Percentiles rank a stretch among this genome's conserved stretches.
These are phyloP conservation scores for Dothideomycetidae sp. DNA, from an alignment of 2,329 filamentous ascomycete genomes.

Conservation along the genomic window DNA sequence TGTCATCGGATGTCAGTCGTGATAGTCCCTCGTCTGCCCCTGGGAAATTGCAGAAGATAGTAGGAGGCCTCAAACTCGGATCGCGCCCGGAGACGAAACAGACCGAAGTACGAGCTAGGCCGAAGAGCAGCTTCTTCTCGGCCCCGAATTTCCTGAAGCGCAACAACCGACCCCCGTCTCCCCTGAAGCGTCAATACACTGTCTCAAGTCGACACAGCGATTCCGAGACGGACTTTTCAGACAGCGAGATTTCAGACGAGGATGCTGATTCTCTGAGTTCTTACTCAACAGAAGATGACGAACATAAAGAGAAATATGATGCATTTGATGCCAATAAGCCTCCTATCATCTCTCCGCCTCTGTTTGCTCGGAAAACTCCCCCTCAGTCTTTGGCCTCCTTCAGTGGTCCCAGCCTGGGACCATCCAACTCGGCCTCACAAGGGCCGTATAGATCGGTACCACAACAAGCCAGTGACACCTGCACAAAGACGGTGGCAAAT, in stretches of 20 bases:
- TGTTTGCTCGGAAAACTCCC: conserved; percentile 24
- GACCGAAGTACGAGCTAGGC: conserved; percentile 2
- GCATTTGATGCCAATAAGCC: conserved; percentile 12
- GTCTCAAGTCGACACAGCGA: conserved; percentile 46
- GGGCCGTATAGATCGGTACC: conserved; percentile 46
- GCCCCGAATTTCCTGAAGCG: conserved; percentile 25
- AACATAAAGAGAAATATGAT: conserved; percentile 29
- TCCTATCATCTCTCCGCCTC: conserved; percentile 14
- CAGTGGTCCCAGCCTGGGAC: conserved; percentile 45
- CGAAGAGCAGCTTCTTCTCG: conserved; percentile 11
- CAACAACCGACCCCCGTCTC: conserved; percentile 70
- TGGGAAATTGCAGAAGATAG: conserved; percentile 22
- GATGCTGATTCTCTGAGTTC: conserved; percentile 36
- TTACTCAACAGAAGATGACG: conserved; percentile 44
- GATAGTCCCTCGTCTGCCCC: conserved; percentile 21
- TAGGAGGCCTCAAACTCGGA: conserved; percentile 11
- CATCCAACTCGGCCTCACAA: conserved; percentile 73
- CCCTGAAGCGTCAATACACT: conserved; percentile 91
- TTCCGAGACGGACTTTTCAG: conserved; percentile 47
- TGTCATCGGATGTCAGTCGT: conserved; percentile 8
- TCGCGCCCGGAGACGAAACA: conserved; percentile 11
- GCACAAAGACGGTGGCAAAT: conserved; percentile 42
- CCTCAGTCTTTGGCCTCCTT: conserved; percentile 16
- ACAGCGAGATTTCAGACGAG: conserved; percentile 40
- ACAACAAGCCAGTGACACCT: conserved; percentile 28